Percentiles rank a stretch among this genome's conserved stretches.
Evolutionary conservation across 2,329 filamentous ascomycete genomes (phyloP).

Genomic region (Sphaerulina musiva): DNA sequence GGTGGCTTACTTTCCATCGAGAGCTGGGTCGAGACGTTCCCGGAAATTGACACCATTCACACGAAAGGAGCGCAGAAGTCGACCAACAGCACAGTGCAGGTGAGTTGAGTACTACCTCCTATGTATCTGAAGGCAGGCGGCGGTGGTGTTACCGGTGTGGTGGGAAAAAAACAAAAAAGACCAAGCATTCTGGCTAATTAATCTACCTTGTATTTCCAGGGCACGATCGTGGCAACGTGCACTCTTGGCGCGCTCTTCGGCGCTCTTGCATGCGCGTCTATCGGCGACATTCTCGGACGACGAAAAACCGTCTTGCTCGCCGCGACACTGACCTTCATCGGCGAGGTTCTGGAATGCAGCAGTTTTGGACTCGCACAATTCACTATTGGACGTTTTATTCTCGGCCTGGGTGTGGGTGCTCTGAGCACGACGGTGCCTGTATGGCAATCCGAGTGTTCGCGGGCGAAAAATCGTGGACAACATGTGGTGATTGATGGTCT

Average conservation of each 20-base stretch:
- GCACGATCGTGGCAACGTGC: constrained; percentile 41
- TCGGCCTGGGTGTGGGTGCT: constrained; percentile 41
- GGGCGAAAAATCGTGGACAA: constrained; percentile 36
- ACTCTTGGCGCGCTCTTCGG: constrained; percentile 45
- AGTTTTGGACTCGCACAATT: constrained; percentile 44
- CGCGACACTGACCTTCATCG: constrained; percentile 38
- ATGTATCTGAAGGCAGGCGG: no score
- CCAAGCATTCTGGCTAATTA: not conserved
- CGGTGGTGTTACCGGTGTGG: not conserved
- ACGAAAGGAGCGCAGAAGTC: constrained; percentile 37
- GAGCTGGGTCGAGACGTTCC: constrained; percentile 42
- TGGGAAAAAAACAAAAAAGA: not conserved
- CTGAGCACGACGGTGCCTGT: constrained; percentile 43
- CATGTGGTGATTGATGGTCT: constrained; percentile 42
- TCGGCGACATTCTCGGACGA: constrained; percentile 44
- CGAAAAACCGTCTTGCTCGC: constrained; percentile 41
- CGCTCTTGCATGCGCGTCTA: constrained; percentile 41
- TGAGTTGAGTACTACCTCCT: not conserved
- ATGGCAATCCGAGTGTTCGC: constrained; percentile 42
- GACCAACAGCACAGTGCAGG: constrained; percentile 41
- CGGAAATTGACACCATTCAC: constrained; percentile 44
- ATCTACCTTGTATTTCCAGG: constrained; percentile 15
- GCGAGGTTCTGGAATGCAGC: constrained; percentile 40
- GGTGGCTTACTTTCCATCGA: constrained; percentile 42
- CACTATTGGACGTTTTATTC: constrained; percentile 41